Base-by-base conservation (phyloP, 768 basidiomycete genomes). In the Serendipita sp. region DNA sequence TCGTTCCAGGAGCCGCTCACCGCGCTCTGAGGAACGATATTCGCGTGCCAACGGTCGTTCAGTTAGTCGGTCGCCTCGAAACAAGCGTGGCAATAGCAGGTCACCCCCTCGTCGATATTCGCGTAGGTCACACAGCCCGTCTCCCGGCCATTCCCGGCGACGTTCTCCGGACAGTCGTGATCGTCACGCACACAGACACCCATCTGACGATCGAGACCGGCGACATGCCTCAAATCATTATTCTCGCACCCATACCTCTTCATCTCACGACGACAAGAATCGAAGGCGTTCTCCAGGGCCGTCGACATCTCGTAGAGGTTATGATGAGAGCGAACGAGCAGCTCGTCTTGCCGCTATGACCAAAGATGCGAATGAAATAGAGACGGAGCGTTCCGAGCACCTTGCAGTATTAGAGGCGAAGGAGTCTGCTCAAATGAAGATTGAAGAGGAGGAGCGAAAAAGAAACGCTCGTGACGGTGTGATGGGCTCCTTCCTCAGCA, bases 271-370 rank as follows among this genome's bases (percentile, higher is more conserved):
- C 65, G 33, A 68, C 66, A 27, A 65, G 64, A 68, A 83, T 82
- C 37, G 69, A 77, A 18, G 82, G 83, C 63, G 74, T 74, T 45
- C 79, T 77, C 45, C 76, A 76, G 31, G 76, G 36, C 44, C 65
- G 29, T 44, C 52, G 31, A 33, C 40, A 10, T 58, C 64, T 34
- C 79, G 33, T 78, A 79, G 10, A 68, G 73, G 60, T 69, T 73
- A 48, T 55, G 66, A 18, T 68, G 66, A 74, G 5, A 77, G 79
- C 0, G 86, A 85, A 33, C 86, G 93, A 37, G 84, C 85, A 2
- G 87, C 88, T 31, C 85, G 89, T n/a, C 77, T 98, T 33, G 94
- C 91, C 0, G 87, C 91, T 3, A 98, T 98, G 95, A 75, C 85
- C 27, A 74, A 79, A 1, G 82, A 86, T 65, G 95, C 95, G 0